These are phyloP conservation scores for Aegilops bicornis DNA, from an alignment of 176 grass and related monocot genomes.

Conservation along the genomic window DNA sequence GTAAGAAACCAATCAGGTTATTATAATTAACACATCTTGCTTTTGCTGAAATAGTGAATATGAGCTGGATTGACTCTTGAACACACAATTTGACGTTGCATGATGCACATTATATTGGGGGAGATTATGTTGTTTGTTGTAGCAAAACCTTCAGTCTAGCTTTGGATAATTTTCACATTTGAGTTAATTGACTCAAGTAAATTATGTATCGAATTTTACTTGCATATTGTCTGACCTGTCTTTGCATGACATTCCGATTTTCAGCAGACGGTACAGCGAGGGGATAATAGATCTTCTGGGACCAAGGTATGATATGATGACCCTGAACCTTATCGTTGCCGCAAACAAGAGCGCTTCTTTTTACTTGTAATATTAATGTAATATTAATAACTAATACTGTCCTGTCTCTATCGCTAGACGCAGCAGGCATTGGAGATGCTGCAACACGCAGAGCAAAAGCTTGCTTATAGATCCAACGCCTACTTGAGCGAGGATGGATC, in stretches of 20 bases:
- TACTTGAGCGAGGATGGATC: slow-evolving; percentile 54
- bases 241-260: slow-evolving; percentile 12
- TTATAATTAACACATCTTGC: not conserved
- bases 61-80: not conserved
- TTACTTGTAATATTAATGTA: slow-evolving; percentile 14
- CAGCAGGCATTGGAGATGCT: slow-evolving; percentile 61
- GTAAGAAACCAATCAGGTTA: slow-evolving; percentile 25
- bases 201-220: not conserved
- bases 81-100: not conserved
- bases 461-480: slow-evolving; percentile 39
- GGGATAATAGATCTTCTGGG: slow-evolving; percentile 55
- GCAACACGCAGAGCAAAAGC: slow-evolving; percentile 48
- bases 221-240: not conserved
- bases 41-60: not conserved
- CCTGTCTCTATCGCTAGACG: not conserved
- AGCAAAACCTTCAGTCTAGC: not conserved
- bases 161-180: not conserved
- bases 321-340: not conserved
- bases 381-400: not conserved
- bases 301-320: slow-evolving; percentile 48
- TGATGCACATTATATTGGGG: not conserved
- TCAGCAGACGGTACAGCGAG: slow-evolving; percentile 34
- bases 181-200: not conserved
- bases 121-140: not conserved
- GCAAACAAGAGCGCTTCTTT: not conserved